Evolutionary conservation across 2,329 filamentous ascomycete species (phyloP).

Genomic region (Talaromyces amestolkiae): DNA sequence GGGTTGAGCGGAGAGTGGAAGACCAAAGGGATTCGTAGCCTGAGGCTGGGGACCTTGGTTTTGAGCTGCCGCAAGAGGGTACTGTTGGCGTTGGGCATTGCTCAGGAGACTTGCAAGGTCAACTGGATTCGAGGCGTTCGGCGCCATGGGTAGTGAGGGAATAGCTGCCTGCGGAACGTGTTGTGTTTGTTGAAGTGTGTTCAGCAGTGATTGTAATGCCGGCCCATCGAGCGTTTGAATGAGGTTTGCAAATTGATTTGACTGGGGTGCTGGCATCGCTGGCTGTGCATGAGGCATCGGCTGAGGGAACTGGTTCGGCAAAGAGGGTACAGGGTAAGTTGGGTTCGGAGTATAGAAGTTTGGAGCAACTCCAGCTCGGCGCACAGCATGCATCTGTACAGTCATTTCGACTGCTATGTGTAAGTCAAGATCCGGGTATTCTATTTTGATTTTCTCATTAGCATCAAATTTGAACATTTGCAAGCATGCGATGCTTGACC

Average conservation of each 20-base stretch:
- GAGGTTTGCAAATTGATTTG: slow-evolving; percentile 60
- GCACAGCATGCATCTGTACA: slow-evolving; percentile 52
- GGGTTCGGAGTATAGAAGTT: slow-evolving; percentile 36
- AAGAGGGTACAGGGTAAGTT: slow-evolving; percentile 31
- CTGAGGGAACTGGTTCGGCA: slow-evolving; percentile 27
- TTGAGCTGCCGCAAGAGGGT: slow-evolving; percentile 24
- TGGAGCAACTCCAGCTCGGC: slow-evolving; percentile 35
- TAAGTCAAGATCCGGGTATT: slow-evolving; percentile 81
- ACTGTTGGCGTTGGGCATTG: slow-evolving; percentile 38
- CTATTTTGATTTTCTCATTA: slow-evolving; percentile 35
- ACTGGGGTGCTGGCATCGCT: slow-evolving; percentile 35
- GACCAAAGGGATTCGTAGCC: slow-evolving; percentile 28
- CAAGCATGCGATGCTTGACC: slow-evolving; percentile 21
- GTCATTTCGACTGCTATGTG: slow-evolving; percentile 77
- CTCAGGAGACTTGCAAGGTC: slow-evolving; percentile 44
- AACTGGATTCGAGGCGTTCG: slow-evolving; percentile 34
- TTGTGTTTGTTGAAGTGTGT: slow-evolving; percentile 53
- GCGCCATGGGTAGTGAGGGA: slow-evolving; percentile 31
- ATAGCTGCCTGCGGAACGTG: slow-evolving; percentile 37
- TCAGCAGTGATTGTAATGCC: slow-evolving; percentile 68
- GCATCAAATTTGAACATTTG: slow-evolving; percentile 16
- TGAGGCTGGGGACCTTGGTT: slow-evolving; percentile 31
- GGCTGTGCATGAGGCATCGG: slow-evolving; percentile 33
- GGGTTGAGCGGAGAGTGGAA: slow-evolving; percentile 26
- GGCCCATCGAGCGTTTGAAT: slow-evolving; percentile 67